Evolutionary conservation across 805 yeast genomes (phyloP).

Genomic region (Wickerhamia fluorescens): DNA sequence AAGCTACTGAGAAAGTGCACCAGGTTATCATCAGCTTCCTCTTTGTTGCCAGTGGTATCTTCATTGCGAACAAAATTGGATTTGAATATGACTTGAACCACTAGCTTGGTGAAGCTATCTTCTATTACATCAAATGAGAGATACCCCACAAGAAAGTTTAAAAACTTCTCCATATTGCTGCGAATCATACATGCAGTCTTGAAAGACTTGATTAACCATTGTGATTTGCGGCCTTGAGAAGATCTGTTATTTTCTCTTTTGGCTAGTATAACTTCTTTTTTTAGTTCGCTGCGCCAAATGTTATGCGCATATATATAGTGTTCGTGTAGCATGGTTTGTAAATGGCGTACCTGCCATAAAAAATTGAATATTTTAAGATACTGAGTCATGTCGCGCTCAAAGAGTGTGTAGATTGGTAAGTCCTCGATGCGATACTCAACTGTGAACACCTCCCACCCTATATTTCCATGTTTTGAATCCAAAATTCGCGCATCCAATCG

Average conservation of each 20-base stretch:
- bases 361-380: conserved; percentile 81
- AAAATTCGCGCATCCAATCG: conserved; percentile 78
- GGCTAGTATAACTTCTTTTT: no score
- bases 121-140: conserved; percentile 44
- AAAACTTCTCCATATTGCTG: conserved; percentile 33
- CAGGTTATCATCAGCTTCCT: conserved; percentile 8
- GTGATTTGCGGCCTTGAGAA: conserved; percentile 1
- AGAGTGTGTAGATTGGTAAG: conserved; percentile 43
- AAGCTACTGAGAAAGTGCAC: conserved; percentile 6
- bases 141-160: conserved; percentile 33
- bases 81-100: conserved; percentile 17
- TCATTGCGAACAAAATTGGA: conserved; percentile 4
- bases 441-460: conserved; percentile 92
- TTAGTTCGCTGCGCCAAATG: conserved; percentile 20
- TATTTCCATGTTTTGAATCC: conserved; percentile 59
- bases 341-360: conserved; percentile 70
- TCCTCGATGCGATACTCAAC: conserved; percentile 62
- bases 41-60: no score
- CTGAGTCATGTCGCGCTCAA: conserved; percentile 19
- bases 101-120: conserved; percentile 19
- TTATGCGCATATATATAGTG: conserved; percentile 21
- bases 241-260: no score
- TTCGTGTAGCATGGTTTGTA: conserved; percentile 42
- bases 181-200: conserved; percentile 31
- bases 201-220: conserved; percentile 25